Base-by-base conservation (phyloP, 23 red algal genomes). In the Gracilaria domingensis region DNA sequence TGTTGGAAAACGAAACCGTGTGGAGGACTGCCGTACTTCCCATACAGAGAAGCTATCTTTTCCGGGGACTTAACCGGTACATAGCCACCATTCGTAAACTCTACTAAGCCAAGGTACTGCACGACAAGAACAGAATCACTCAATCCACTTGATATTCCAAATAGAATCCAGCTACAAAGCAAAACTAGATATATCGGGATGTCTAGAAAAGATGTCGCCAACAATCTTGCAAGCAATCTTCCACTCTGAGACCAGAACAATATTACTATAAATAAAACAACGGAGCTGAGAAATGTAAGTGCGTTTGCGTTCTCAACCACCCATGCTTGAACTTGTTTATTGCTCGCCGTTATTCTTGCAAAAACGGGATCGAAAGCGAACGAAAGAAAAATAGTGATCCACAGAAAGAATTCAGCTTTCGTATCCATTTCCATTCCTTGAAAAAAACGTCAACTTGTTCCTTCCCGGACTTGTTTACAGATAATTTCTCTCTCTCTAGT, bases 181-280 rank as follows among this genome's bases (percentile, higher is more conserved):
- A 12, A 16, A 2, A 58, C 23, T 58, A 12, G 7, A 58, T 12
- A 58, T 58, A 12, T 16, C 4, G 54, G 20, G 2, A 58, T 16
- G 7, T 18, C 2, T 5, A 58, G 23, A n/a, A 18, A 3, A 18
- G 54, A 58, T 18, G 54, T 16, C 23, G 14, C 54, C 54, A 5
- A 58, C 54, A 58, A 12, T 58, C 54, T 58, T 58, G 54, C 54
- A n/a, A n/a, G n/a, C n/a, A n/a, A n/a, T n/a, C n/a, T n/a, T n/a
- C n/a, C n/a, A 12, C 20, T 16, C 54, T 12, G 7, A 4, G 14
- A 58, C 54, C 18, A 58, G 20, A 58, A 3, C 54, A 58, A 18
- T n/a, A 58, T 18, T 58, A 5, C 54, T n/a, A 18, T n/a, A 6
- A 58, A 12, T 5, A 58, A 16, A 16, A 58, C 20, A 16, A n/a